Evolutionary conservation across 1,139 yeast species (phyloP), one percentile per base, ranked within the genome.

Genomic region (Protomyces inouyei): DNA sequence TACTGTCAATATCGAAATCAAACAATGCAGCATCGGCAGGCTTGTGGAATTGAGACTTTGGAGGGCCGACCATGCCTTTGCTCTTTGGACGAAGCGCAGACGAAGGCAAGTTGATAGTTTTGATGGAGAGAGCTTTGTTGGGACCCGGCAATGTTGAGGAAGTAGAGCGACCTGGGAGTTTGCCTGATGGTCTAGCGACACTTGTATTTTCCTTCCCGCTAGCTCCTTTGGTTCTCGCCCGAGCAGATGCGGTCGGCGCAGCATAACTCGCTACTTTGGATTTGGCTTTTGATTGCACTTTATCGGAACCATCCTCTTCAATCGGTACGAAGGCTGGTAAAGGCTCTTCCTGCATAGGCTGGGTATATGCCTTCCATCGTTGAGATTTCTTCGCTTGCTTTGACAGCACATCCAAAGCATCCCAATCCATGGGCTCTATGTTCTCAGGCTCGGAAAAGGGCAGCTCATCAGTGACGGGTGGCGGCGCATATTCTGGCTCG

Each of bases 371-470:
- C 43, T 40, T 23, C 54, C 43, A 18, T 38, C 43, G 8, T 25
- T 35, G 10, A 40, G 63, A 40, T 21, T 35, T 35, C 14, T 18
- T 38, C 16, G 40, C 37, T 52, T 28, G n/a, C 2, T 35, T 25
- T 4, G 43, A 52, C 14, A 51, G 28, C 8, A 35, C 53, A 32
- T 25, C 35, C 5, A 51, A 32, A 8, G 37, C 35, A 21, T 38
- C 43, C 63, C 63, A 59, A 14, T 59, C 57, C 63, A 59, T 59
- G n/a, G 63, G 63, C 28, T 37, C 43, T 25, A 59, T n/a, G 10
- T 55, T 32, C 21, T 59, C 63, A 21, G 63, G 63, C 25, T 59
- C 63, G 25, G 25, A 21, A 25, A 40, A 52, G 10, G 63, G 63
- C 53, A 51, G 57, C 35, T 59, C 63, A 9, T 52, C 52, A 10